Evolutionary conservation across 345 rosid genomes (phyloP), one percentile per base, ranked within the genome.

Genomic region (Gossypium anomalum): DNA sequence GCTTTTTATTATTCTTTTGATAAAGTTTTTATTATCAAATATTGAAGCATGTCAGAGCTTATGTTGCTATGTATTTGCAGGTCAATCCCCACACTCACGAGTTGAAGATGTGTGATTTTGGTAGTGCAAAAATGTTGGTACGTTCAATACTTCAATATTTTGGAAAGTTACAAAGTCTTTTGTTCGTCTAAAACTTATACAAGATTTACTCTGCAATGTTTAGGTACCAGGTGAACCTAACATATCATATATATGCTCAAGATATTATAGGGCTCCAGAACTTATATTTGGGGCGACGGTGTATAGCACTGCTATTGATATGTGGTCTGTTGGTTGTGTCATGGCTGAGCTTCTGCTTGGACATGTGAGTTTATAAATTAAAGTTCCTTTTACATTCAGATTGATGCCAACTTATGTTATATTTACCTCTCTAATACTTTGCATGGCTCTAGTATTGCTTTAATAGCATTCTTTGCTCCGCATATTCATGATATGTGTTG

Each of bases 121-220:
- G 99, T 38, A 95, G 98, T 76, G 99, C 99, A 75, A 95, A 95
- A 92, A 95, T 85, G 89, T 83, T 95, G 98, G 99, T 95, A 91
- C 70, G 87, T 80, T 80, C 52, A 57, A n/a, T 19, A 53, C 58
- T 17, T 53, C 12, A 38, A 4, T 44, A 27, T 61, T 52, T 61
- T 45, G 29, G 72, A 29, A 38, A 22, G 53, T 59, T 68, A 44
- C 19, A 7, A 66, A 61, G 14, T 80, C 47, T 47, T 52, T 62
- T 68, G 23, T 64, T 78, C 60, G 57, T 27, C 9, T 48, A 44
- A 66, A 67, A 59, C 57, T 77, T 41, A 66, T 57, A 67, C 49
- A 47, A 53, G 74, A 62, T 67, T 63, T 56, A 22, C 23, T 70
- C 76, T 44, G 38, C 27, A 64, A 76, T 84, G 72, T 73, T 55